Conservation (phyloP, 148 eudicot genomes). For the Persicaria tinctoria region DNA sequence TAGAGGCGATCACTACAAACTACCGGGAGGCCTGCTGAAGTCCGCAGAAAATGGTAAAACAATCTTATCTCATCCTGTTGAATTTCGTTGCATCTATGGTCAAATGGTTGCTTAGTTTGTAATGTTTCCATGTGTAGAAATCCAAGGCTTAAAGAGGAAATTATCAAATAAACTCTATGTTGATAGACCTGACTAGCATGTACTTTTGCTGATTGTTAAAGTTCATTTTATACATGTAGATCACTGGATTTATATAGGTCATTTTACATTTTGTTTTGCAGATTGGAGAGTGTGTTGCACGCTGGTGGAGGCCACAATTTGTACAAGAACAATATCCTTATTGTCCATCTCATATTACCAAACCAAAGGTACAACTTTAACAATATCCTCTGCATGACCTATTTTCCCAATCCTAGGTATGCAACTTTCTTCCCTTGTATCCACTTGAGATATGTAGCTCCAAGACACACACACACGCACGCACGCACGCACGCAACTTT, state of each 20-base stretch:
- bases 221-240: no score
- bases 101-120: background rate
- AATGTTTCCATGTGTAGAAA: constrained; percentile 19
- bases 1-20: constrained; percentile 90
- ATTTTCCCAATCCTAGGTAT: no score
- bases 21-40: constrained; percentile 94
- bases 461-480: background rate
- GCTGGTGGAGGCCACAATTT: no score
- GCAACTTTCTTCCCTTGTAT: constrained; percentile 5
- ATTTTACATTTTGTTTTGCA: background rate
- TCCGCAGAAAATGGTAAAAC: constrained; percentile 69
- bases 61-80: background rate
- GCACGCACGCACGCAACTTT: no score
- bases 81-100: background rate
- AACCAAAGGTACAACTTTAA: no score
- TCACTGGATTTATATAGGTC: background rate
- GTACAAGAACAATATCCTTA: no score
- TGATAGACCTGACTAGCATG: constrained; percentile 2
- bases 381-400: no score
- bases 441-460: constrained; percentile 29
- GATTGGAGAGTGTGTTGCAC: background rate
- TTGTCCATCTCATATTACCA: no score
- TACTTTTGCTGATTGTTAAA: no score
- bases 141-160: constrained; percentile 43
- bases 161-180: constrained; percentile 44